These are phyloP conservation scores for Blumeria graminis DNA, from an alignment of 2,329 filamentous ascomycete species.

Conservation along the genomic window DNA sequence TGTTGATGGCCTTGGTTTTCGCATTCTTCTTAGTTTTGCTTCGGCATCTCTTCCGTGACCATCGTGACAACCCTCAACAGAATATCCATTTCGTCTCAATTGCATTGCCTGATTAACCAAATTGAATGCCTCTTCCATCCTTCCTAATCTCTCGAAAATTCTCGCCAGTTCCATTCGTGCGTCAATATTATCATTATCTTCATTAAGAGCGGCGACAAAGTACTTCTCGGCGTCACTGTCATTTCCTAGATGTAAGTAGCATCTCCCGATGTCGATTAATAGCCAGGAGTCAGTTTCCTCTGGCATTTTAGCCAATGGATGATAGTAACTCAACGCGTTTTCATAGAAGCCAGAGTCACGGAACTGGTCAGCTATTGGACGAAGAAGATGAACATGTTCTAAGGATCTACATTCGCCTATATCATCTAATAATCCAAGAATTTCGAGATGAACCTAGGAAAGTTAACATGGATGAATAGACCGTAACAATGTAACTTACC, in stretches of 20 bases:
- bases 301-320: conserved; percentile 25
- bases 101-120: conserved; percentile 53
- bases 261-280: conserved; percentile 26
- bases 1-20: neutral
- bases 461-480: conserved; percentile 2
- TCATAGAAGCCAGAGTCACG: conserved; percentile 24
- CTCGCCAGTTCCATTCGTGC: conserved; percentile 60
- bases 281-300: conserved; percentile 23
- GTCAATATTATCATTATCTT: conserved; percentile 47
- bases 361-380: conserved; percentile 40
- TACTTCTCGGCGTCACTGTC: conserved; percentile 50
- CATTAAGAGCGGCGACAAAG: conserved; percentile 49
- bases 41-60: neutral
- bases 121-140: conserved; percentile 52
- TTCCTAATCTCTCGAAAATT: conserved; percentile 54
- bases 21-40: neutral
- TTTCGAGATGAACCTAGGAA: conserved; percentile 36
- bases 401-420: conserved; percentile 25
- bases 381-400: conserved; percentile 57
- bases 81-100: conserved; percentile 23
- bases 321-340: conserved; percentile 33
- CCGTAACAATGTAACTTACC: conserved; percentile 22
- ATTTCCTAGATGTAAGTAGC: conserved; percentile 39
- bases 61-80: neutral
- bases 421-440: conserved; percentile 38